phyloP scores from a whole-genome alignment of 495 filamentous ascomycete genomes.

The Podospora pseudopauciseta region DNA sequence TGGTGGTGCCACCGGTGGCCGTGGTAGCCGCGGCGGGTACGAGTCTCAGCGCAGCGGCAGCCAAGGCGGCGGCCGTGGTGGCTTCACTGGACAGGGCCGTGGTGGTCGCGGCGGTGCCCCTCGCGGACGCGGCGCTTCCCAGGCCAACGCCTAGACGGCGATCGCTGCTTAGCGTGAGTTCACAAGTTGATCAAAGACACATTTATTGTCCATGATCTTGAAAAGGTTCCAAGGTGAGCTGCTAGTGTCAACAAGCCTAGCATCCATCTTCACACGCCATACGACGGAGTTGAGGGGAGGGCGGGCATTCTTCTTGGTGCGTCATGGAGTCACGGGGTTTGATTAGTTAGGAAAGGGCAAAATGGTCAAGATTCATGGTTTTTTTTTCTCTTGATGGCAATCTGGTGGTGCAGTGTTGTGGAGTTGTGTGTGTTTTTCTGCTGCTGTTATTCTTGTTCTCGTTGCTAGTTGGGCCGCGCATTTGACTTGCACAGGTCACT shows the following conservation, averaged over 20 bases:
- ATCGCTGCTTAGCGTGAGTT: conserved; percentile 6
- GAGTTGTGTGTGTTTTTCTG: neutral
- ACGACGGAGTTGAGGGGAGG: conserved; percentile 9
- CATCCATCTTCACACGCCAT: conserved; percentile 4
- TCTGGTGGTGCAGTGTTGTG: neutral
- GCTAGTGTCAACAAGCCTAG: conserved; percentile 4
- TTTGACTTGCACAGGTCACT: neutral
- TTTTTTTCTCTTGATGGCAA: conserved; percentile 1
- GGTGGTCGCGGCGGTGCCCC: conserved; percentile 54
- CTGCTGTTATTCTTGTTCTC: neutral
- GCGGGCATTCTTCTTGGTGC: conserved; percentile 21
- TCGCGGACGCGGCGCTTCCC: conserved; percentile 44
- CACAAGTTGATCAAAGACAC: conserved; percentile 3
- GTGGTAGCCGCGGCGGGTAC: conserved; percentile 65
- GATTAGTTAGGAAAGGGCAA: conserved; percentile 23
- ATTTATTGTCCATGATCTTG: neutral
- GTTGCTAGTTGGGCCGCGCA: neutral
- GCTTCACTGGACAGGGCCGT: conserved; percentile 55
- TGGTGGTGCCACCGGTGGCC: conserved; percentile 44
- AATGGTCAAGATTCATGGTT: conserved; percentile 17
- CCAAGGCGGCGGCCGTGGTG: conserved; percentile 64
- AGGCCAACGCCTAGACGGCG: conserved; percentile 31
- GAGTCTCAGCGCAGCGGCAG: conserved; percentile 54
- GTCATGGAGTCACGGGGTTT: conserved; percentile 26
- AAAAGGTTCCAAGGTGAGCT: conserved; percentile 5